These are phyloP conservation scores for Trichoderma reesei DNA, from an alignment of 495 filamentous ascomycete genomes.

Conservation along the genomic window DNA sequence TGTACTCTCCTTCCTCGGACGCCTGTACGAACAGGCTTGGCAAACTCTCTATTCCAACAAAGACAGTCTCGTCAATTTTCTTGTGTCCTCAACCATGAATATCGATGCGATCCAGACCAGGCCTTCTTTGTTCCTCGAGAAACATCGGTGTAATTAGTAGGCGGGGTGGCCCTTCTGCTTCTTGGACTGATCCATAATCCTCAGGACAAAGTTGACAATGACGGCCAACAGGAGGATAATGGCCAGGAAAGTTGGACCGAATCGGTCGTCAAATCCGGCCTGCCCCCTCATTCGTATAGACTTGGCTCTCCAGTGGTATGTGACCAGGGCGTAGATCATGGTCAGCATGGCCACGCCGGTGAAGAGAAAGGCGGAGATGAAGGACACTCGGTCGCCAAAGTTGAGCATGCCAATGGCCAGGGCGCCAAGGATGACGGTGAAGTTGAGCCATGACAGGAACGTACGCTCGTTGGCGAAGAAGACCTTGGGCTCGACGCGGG, in stretches of 20 bases:
- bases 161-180: slow-evolving; percentile 19
- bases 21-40: background rate
- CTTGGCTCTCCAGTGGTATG: slow-evolving; percentile 94
- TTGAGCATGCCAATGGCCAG: slow-evolving; percentile 94
- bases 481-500: slow-evolving; percentile 97
- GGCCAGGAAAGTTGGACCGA: slow-evolving; percentile 83
- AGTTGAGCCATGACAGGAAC: slow-evolving; percentile 98
- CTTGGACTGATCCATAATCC: slow-evolving; percentile 48
- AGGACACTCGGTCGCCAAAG: slow-evolving; percentile 88
- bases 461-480: slow-evolving; percentile 99
- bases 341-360: slow-evolving; percentile 89
- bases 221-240: slow-evolving; percentile 77
- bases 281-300: slow-evolving; percentile 86
- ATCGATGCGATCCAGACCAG: background rate
- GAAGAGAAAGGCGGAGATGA: slow-evolving; percentile 86
- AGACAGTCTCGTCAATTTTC: background rate
- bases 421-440: slow-evolving; percentile 93
- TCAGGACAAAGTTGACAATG: slow-evolving; percentile 85
- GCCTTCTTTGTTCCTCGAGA: background rate
- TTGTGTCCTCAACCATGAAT: background rate
- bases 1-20: background rate
- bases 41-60: background rate
- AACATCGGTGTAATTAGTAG: background rate
- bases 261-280: slow-evolving; percentile 91
- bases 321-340: slow-evolving; percentile 90